phyloP scores from a whole-genome alignment of 768 basidiomycete species.

The Suillus alpinus region DNA sequence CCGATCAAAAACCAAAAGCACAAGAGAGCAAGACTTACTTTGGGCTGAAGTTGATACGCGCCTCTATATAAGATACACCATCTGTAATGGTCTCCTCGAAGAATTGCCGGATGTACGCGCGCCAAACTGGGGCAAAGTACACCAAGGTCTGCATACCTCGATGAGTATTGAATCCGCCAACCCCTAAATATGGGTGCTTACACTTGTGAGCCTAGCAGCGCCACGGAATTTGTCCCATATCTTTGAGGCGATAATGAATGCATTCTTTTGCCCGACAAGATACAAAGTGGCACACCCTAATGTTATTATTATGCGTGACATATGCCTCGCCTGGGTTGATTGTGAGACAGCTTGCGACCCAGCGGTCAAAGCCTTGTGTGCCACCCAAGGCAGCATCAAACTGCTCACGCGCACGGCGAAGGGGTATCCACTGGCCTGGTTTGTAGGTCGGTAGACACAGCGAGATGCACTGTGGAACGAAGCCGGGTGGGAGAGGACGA shows the following conservation, averaged over 20 bases:
- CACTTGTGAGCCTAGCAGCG: slow-evolving; percentile 48
- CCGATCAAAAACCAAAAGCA: background rate
- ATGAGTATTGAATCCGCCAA: background rate
- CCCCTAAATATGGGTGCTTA: slow-evolving; percentile 23
- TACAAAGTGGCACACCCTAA: slow-evolving; percentile 43
- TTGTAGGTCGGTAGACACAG: slow-evolving; percentile 39
- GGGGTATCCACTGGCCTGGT: slow-evolving; percentile 51
- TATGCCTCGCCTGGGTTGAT: slow-evolving; percentile 75
- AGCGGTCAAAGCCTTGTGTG: slow-evolving; percentile 63
- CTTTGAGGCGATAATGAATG: slow-evolving; percentile 31
- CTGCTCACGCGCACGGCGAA: slow-evolving; percentile 49
- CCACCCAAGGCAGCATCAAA: slow-evolving; percentile 57
- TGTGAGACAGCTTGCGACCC: slow-evolving; percentile 57
- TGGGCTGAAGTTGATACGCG: slow-evolving; percentile 59
- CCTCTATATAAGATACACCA: slow-evolving; percentile 70
- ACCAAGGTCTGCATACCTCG: slow-evolving; percentile 32
- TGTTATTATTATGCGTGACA: slow-evolving; percentile 65
- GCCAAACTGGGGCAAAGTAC: slow-evolving; percentile 55
- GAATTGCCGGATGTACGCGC: slow-evolving; percentile 60
- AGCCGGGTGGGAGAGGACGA: slow-evolving; percentile 39
- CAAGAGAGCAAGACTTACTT: slow-evolving; percentile 38
- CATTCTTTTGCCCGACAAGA: background rate
- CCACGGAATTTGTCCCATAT: slow-evolving; percentile 74
- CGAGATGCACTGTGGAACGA: slow-evolving; percentile 22
- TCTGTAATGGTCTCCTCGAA: slow-evolving; percentile 62